Evolutionary conservation across 257 asterid species (phyloP), one percentile per base, ranked within the genome.

Genomic region (Nyctanthes arbortristis): DNA sequence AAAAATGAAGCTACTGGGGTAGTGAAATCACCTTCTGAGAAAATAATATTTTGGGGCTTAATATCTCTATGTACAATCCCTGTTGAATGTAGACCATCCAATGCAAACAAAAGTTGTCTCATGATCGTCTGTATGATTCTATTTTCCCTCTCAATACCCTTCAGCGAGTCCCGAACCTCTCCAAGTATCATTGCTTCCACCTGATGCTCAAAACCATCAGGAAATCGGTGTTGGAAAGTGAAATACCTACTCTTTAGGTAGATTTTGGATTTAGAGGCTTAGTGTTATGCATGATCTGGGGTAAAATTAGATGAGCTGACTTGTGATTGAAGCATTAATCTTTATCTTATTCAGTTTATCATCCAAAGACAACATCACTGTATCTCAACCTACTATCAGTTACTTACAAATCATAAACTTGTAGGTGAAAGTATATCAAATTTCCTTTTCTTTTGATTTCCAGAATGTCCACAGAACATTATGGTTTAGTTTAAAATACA

Each of bases 51-150:
- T 79, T 89, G 99, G 36, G 97, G 99, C 88, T 91, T 94, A 60
- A 94, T 76, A 77, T 94, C 99, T 72, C 99, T 77, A 73, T 91
- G 99, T 33, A 94, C 99, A 55, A 94, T 91, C 70, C 99, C 99
- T 0, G 97, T 94, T 3, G 99, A 88, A 70, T 91, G 99, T 73
- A 94, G 90, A 70, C 92, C 81, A 66, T 94, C 97, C 67, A 94
- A 70, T 49, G 97, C 97, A 84, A 94, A 94, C 39, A 94, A 81
- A 68, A 94, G 80, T 67, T 89, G 97, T 80, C 97, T 72, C 93
- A 88, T 79, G 56, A 94, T 78, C 6, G 97, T 94, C 77, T 89
- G 97, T 75, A 94, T 86, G 80, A 89, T 94, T 76, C 78, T 82
- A 77, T 94, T 88, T 80, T 94, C 99, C 74, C 97, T 88, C 80